Evolutionary conservation across 2,329 filamentous ascomycete species (phyloP), one percentile per base, ranked within the genome.

Genomic region (Aspergillus cejpii): DNA sequence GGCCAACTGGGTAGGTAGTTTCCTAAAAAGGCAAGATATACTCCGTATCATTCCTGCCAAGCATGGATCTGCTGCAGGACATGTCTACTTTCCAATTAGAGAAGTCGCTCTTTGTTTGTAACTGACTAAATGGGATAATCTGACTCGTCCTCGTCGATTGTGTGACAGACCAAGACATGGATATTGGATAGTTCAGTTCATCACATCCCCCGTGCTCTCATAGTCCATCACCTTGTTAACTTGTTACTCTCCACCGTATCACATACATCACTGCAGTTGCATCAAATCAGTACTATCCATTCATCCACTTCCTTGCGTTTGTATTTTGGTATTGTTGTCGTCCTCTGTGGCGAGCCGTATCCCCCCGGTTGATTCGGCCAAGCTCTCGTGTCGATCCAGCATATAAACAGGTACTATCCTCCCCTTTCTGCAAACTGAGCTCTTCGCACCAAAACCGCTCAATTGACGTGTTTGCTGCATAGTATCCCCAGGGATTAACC

Each of bases 1-100:
- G n/a, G n/a, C n/a, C n/a, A n/a, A 24, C 23, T 24, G 8, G 23
- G 23, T 24, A 24, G 23, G 23, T 15, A 15, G 6, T 34, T 2
- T 17, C 17, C 14, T 19, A 6, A n/a, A 31, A n/a, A 19, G 11
- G 10, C 31, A 15, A 34, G 11, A 34, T 34, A 17, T 5, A n/a
- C 31, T n/a, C n/a, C n/a, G n/a, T n/a, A n/a, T n/a, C 31, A 34
- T 34, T 34, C 31, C 15, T 14, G 46, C 46, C 46, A 48, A 48
- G 46, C 41, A 39, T 45, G 42, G 46, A 48, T 48, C 46, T 42
- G 28, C 46, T 43, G 41, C 34, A 28, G 20, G n/a, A n/a, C 24
- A 19, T 12, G 24, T 8, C 15, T 17, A 27, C 38, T 11, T 40
- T 40, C 24, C 27, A 17, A 26, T 28, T 28, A n/a, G 24, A 40